Evolutionary conservation across 225 moss, liverwort and hornwort genomes (phyloP), one percentile per base, ranked within the genome.

Genomic region (Physcomitrium patens): DNA sequence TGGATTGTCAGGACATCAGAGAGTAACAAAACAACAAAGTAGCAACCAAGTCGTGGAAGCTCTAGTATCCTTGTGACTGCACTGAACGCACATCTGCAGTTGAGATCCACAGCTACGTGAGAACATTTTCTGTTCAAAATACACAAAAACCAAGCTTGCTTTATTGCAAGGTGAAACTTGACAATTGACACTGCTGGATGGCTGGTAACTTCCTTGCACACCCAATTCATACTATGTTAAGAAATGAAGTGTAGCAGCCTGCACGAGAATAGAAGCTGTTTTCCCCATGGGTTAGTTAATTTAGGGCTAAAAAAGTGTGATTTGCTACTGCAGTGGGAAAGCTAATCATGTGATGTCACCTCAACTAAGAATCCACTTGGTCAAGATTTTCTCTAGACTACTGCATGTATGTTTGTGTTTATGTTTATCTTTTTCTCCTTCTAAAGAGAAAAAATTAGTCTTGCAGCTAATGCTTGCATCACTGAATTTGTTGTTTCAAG

Each of bases 1-100:
- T 95, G 97, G 61, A 99, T 95, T 22, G 97, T 99, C 97, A 99
- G 95, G 69, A 91, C 86, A 77, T 99, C 97, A 28, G 97, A 99
- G 54, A 99, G 85, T 46, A 99, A 77, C 28, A 99, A 73, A 26
- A 99, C 97, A 41, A 99, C 56, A 68, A 99, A 95, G 83, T 99
- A 99, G 79, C 97, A 99, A 49, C 97, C 97, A 58, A 99, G 84
- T 73, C 95, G 87, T 55, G 97, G 95, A 73, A 99, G 81, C 71
- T 87, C 87, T 75, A 93, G 83, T 78, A 99, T 73, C 65, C 85
- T 85, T 45, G 97, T 99, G 48, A 93, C 90, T 41, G 97, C 91
- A 76, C 97, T 93, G 22, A 95, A 95, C 41, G 95, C 95, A 69
- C 86, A 94, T 80, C 97, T 97, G 91, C 62, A 74, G 31, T 55